A percentile compares a stretch with the other conserved stretches of the same genome.
phyloP scores from a whole-genome alignment of 768 basidiomycete genomes.

The Tephrocybe sp. region DNA sequence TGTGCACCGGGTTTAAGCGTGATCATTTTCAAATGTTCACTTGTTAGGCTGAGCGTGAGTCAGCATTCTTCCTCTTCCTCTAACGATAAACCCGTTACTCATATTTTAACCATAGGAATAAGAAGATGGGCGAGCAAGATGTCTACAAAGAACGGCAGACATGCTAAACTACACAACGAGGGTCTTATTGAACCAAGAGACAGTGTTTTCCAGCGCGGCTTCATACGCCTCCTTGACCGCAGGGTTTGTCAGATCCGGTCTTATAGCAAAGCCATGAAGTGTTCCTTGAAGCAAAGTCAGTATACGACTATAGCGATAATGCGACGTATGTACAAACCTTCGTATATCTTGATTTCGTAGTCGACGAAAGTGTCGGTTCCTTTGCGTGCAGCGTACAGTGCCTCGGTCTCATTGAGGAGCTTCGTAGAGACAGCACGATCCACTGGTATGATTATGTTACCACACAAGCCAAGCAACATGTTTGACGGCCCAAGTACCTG shows the following conservation, averaged over 20 bases:
- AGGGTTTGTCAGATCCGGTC: conserved; percentile 20
- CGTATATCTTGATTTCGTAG: conserved; percentile 20
- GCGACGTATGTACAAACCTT: conserved; percentile 10
- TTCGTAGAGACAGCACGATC: conserved; percentile 2
- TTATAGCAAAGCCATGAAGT: conserved; percentile 22
- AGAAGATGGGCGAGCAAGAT: conserved; percentile 87
- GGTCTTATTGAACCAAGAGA: conserved; percentile 19
- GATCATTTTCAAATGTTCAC: conserved; percentile 95
- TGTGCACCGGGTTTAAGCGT: conserved; percentile 92
- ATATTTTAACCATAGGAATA: conserved; percentile 52
- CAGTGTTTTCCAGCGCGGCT: conserved; percentile 19
- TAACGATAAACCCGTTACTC: neutral
- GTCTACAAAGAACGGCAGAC: conserved; percentile 99
- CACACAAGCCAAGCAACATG: neutral
- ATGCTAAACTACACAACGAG: conserved; percentile 35
- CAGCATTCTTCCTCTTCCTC: conserved; percentile 30
- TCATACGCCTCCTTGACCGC: conserved; percentile 22
- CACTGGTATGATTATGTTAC: neutral
- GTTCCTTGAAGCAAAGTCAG: conserved; percentile 14
- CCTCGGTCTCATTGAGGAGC: conserved; percentile 12
- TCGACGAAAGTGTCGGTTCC: conserved; percentile 18
- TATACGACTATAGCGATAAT: too few species aligned
- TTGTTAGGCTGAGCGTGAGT: conserved; percentile 88
- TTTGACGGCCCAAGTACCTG: conserved; percentile 14
- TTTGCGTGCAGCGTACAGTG: conserved; percentile 17